phyloP scores from a whole-genome alignment of 2,329 filamentous ascomycete genomes.

The Cladosporium sp. region DNA sequence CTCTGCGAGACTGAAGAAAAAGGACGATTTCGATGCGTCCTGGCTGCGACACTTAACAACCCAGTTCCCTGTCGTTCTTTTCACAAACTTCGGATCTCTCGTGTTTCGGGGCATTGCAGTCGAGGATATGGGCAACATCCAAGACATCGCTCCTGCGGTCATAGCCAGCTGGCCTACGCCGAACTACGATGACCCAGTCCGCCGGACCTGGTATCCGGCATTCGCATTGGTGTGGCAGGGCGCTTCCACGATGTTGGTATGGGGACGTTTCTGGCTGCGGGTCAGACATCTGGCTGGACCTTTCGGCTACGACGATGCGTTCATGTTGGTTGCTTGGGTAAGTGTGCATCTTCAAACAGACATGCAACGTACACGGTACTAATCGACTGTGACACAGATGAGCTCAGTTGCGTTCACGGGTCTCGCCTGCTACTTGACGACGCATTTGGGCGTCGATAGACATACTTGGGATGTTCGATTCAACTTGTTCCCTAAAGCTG shows the following conservation, averaged over 20 bases:
- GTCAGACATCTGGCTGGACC: conserved; percentile 19
- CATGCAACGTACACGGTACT: neutral
- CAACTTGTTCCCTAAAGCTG: conserved; percentile 14
- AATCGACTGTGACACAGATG: conserved; percentile 6
- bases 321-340: conserved; percentile 23
- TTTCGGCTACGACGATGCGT: conserved; percentile 22
- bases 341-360: neutral
- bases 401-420: conserved; percentile 21
- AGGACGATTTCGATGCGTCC: no score
- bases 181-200: conserved; percentile 16
- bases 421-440: conserved; percentile 16
- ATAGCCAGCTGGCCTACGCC: conserved; percentile 13
- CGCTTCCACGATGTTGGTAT: conserved; percentile 18
- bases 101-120: no score
- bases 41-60: no score
- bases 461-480: conserved; percentile 24
- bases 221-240: conserved; percentile 21
- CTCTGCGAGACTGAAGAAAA: no score
- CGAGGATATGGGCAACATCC: conserved; percentile 13
- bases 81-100: no score
- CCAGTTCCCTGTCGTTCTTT: no score
- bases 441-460: conserved; percentile 18
- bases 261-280: conserved; percentile 20
- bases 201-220: conserved; percentile 22
- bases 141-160: conserved; percentile 12